Evolutionary conservation across 2,329 filamentous ascomycete genomes (phyloP), one percentile per base, ranked within the genome.

Genomic region (Coniochaeta sp.): DNA sequence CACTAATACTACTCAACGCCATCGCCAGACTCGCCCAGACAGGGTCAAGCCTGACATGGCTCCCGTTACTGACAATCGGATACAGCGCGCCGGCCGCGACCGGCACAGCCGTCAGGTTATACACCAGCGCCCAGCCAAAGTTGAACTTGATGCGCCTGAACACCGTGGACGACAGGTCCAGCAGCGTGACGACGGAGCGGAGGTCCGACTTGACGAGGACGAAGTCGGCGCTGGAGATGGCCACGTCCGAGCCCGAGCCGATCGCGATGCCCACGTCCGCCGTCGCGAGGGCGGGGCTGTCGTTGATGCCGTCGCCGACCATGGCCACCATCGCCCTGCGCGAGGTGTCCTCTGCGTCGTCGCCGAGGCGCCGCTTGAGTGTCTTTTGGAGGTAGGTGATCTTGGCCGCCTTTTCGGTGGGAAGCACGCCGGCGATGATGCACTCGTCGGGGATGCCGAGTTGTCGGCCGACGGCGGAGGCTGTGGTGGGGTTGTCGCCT

Each of bases 21-120:
- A 97, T 98, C 1, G 93, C 93, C 71, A 96, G 74, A 65, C 87
- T 89, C 6, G 93, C 93, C 93, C 93, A 97, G 1, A 90, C 89
- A 0, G 89, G 89, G 71, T 90, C 87, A 55, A 93, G 74, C 62
- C 83, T 77, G 22, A 91, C 74, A 69, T 89, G 88, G 33, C 71
- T 70, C 1, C 79, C 81, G 1, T 70, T 68, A 3, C 78, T 79
- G 59, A 67, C 70, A 55, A 87, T 64, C 1, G 81, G 76, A 72
- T 90, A 96, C 61, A 96, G 76, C 40, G 88, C 89, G 1, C 91
- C 91, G 0, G 91, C 91, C 0, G 91, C 91, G 60, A 96, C 81
- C 1, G 91, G 91, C 61, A 96, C 81, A 9, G 90, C 88, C 58
- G 89, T 72, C 44, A 89, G 65, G 70, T 96, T 96, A 76, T 96